These are phyloP conservation scores for Apiospora kogelbergensis DNA, from an alignment of 2,329 filamentous ascomycete genomes.

Conservation along the genomic window DNA sequence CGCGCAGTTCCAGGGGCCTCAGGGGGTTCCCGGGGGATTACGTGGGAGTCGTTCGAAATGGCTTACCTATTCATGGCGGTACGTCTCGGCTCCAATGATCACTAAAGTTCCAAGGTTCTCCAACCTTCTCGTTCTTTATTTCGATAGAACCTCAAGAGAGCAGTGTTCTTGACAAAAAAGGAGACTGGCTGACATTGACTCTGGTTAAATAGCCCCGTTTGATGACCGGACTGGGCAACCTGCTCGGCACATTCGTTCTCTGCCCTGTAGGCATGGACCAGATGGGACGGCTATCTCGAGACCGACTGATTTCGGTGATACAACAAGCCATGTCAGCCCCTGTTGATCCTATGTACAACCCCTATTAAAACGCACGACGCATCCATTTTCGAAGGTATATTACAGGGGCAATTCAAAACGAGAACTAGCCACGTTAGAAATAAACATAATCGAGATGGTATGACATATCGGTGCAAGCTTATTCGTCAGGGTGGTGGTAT, in stretches of 20 bases:
- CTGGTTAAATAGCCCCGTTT: neutral
- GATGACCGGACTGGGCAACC: neutral
- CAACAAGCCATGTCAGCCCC: neutral
- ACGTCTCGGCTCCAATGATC: neutral
- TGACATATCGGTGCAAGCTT: neutral
- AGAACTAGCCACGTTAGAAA: neutral
- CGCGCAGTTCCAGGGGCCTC: neutral
- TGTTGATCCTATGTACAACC: neutral
- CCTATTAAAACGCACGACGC: neutral
- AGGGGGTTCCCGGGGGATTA: neutral
- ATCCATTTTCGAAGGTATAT: too few species aligned
- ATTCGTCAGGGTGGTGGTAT: too few species aligned
- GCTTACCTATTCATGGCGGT: neutral
- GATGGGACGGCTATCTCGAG: neutral
- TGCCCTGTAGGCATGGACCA: neutral
- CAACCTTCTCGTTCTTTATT: neutral
- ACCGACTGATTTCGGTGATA: neutral
- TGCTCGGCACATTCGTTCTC: neutral
- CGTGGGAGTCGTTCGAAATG: neutral
- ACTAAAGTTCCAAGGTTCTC: accelerated
- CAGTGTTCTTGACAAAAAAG: neutral
- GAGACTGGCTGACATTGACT: neutral
- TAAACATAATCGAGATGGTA: neutral
- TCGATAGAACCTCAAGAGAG: too few species aligned
- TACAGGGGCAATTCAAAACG: neutral